Conservation (phyloP, 805 yeast species). For the Candida saitoana region DNA sequence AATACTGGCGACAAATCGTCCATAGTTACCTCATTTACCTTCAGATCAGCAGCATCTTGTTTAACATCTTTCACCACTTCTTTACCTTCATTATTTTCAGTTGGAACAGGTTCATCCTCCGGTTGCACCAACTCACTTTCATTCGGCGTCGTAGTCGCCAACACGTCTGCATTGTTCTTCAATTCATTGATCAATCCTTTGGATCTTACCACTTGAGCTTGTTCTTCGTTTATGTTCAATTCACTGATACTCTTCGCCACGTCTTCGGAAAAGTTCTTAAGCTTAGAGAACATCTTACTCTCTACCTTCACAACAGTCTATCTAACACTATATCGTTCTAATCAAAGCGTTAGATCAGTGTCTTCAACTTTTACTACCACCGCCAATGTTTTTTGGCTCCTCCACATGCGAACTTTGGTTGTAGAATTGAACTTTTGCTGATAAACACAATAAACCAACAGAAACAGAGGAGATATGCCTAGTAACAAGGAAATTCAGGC, state of each 20-base stretch:
- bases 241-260: constrained; percentile 43
- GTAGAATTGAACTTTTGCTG: no score
- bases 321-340: no score
- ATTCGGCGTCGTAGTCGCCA: constrained; percentile 46
- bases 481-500: constrained; percentile 7
- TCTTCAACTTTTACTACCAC: no score
- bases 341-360: background rate
- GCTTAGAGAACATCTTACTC: constrained; percentile 34
- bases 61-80: background rate
- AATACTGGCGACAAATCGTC: constrained; percentile 55
- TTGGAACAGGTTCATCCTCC: constrained; percentile 30
- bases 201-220: constrained; percentile 12
- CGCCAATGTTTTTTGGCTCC: background rate
- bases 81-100: constrained; percentile 11
- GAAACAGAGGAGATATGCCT: background rate
- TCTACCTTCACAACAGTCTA: background rate
- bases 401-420: background rate
- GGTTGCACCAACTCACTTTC: constrained; percentile 45
- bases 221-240: constrained; percentile 16
- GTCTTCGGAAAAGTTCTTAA: constrained; percentile 42
- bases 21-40: constrained; percentile 16
- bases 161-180: constrained; percentile 29
- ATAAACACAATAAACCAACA: no score
- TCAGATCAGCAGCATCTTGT: background rate
- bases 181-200: constrained; percentile 19